Conservation (phyloP, 1,284 basidiomycete species). For the Vanrija sp. region DNA sequence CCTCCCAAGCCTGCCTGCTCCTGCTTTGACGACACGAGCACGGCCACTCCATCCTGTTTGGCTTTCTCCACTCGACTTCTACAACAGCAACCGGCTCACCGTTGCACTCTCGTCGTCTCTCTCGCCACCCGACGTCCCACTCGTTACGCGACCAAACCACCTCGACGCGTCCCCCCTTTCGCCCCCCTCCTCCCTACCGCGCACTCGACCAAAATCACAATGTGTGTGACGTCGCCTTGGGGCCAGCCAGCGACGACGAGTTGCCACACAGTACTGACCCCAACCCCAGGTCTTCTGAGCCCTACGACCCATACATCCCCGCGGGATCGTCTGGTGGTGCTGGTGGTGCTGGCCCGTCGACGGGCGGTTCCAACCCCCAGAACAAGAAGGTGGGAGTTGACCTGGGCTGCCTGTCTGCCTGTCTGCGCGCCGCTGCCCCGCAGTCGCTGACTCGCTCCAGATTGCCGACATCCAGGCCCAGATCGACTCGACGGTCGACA, state of each 20-base stretch:
- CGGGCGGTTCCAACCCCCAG: conserved; percentile 39
- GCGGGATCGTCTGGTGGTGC: conserved; percentile 53
- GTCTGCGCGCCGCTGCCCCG: not conserved
- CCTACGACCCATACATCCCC: conserved; percentile 93
- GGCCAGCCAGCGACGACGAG: not conserved
- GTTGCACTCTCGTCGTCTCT: too few relatives aligned
- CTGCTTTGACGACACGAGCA: too few relatives aligned
- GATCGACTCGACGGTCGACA: conserved; percentile 90
- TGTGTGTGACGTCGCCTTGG: not conserved
- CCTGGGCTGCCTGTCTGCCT: not conserved
- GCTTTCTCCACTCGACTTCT: too few relatives aligned
- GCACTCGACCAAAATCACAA: not conserved
- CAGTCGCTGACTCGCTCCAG: conserved; percentile 44
- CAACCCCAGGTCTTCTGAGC: conserved; percentile 57
- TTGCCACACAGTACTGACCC: not conserved
- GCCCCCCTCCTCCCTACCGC: too few relatives aligned
- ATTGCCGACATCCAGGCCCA: conserved; percentile 89
- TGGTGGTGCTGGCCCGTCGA: conserved; percentile 43
- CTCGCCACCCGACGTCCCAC: too few relatives aligned
- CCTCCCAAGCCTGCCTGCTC: not conserved
- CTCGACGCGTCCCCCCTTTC: too few relatives aligned
- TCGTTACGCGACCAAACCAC: too few relatives aligned
- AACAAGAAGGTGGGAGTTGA: conserved; percentile 57
- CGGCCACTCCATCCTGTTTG: too few relatives aligned
- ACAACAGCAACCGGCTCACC: too few relatives aligned